A percentile compares a stretch with the other conserved stretches of the same genome.
These are phyloP conservation scores for Trametes versicolor DNA, from an alignment of 1,284 basidiomycete genomes.

Conservation along the genomic window DNA sequence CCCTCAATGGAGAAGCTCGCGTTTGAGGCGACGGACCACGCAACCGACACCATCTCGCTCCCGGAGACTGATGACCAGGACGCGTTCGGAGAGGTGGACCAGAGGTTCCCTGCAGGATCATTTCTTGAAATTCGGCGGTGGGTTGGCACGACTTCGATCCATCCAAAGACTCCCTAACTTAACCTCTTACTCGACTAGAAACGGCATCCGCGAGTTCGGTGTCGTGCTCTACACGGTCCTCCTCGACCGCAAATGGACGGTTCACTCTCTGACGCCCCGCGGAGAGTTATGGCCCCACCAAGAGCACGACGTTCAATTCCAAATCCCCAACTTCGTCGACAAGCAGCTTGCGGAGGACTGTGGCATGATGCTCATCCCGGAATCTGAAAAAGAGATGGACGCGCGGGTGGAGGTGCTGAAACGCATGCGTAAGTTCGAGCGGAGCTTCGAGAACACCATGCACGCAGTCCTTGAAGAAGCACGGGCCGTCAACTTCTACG, in stretches of 20 bases:
- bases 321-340: constrained; percentile 62
- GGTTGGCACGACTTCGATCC: constrained; percentile 29
- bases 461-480: constrained; percentile 45
- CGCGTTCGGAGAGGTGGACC: background rate
- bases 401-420: constrained; percentile 70
- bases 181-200: constrained; percentile 17
- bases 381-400: constrained; percentile 49
- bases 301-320: constrained; percentile 63
- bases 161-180: background rate
- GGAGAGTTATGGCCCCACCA: constrained; percentile 64
- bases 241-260: constrained; percentile 46
- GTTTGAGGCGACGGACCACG: constrained; percentile 15
- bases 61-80: constrained; percentile 9
- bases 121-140: constrained; percentile 72
- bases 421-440: constrained; percentile 60
- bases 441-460: constrained; percentile 46
- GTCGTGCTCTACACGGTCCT: constrained; percentile 26
- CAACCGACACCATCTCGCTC: background rate
- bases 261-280: constrained; percentile 53
- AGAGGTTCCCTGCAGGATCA: constrained; percentile 52
- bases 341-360: constrained; percentile 58
- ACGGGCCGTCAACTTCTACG: constrained; percentile 54
- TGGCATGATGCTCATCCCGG: constrained; percentile 46
- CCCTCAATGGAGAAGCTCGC: constrained; percentile 22
- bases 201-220: constrained; percentile 5